Evolutionary conservation across 1,284 basidiomycete genomes (phyloP).

Genomic region (Puccinia polysora): DNA sequence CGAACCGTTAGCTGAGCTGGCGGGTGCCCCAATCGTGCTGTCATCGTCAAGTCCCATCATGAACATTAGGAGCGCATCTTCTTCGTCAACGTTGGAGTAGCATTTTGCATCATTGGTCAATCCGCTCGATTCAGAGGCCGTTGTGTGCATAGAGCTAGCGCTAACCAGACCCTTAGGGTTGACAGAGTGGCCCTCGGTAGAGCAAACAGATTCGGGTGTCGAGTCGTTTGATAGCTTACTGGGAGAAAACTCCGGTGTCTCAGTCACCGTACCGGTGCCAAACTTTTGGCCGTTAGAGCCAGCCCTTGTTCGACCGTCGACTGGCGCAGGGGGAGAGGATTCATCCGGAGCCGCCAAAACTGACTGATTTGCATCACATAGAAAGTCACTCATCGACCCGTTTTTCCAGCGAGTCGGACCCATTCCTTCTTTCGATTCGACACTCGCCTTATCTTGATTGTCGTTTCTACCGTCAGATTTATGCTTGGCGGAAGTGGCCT

Average conservation of each 20-base stretch:
- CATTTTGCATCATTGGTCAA: constrained; percentile 17
- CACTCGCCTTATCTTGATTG: background rate
- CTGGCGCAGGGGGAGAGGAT: constrained; percentile 5
- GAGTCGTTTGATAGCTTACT: constrained; percentile 38
- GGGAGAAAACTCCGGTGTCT: constrained; percentile 41
- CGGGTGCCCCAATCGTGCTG: constrained; percentile 8
- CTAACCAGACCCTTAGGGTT: constrained; percentile 18
- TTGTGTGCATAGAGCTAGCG: background rate
- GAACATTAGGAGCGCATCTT: constrained; percentile 22
- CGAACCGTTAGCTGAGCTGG: background rate
- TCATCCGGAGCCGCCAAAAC: constrained; percentile 7
- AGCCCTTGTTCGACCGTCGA: background rate
- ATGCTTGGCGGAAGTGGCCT: background rate
- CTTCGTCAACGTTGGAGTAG: constrained; percentile 25
- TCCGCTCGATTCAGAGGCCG: background rate
- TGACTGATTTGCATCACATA: constrained; percentile 22
- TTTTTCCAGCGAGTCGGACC: background rate
- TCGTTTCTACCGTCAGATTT: constrained; percentile 4
- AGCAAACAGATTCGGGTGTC: constrained; percentile 32
- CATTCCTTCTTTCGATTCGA: background rate
- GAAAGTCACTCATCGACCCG: constrained; percentile 20
- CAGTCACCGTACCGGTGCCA: constrained; percentile 7
- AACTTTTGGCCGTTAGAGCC: constrained; percentile 7
- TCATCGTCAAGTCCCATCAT: constrained; percentile 27
- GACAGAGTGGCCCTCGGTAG: constrained; percentile 21